These are phyloP conservation scores for Astragalus glycyphyllos DNA, from an alignment of 306 rosid genomes.

Conservation along the genomic window DNA sequence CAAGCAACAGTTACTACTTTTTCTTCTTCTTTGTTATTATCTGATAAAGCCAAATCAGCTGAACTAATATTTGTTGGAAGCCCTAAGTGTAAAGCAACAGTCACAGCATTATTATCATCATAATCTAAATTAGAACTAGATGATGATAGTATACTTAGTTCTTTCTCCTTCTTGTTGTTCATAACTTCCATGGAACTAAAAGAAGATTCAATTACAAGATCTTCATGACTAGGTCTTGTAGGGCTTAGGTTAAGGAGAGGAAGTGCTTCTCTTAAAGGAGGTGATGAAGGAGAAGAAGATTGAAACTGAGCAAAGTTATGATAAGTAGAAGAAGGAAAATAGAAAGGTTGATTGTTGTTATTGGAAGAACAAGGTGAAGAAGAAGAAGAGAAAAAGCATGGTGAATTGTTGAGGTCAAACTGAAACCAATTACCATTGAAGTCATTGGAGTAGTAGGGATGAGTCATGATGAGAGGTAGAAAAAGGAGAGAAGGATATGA, in stretches of 20 bases:
- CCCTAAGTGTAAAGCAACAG: constrained; percentile 91
- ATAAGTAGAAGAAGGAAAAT: constrained; percentile 43
- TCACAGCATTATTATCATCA: constrained; percentile 51
- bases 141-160: constrained; percentile 35
- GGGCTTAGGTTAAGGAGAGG: constrained; percentile 74
- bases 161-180: constrained; percentile 39
- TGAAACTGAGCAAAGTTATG: constrained; percentile 17
- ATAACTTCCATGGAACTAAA: constrained; percentile 44
- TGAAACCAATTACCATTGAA: constrained; percentile 60
- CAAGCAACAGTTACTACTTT: constrained; percentile 37
- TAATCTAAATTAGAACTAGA: background rate
- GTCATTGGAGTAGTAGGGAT: constrained; percentile 62
- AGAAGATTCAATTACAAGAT: constrained; percentile 46
- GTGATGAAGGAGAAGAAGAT: constrained; percentile 44
- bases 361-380: constrained; percentile 51
- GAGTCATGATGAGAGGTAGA: constrained; percentile 61
- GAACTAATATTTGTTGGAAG: constrained; percentile 59
- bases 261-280: constrained; percentile 71
- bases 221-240: constrained; percentile 42
- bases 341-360: constrained; percentile 39
- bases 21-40: constrained; percentile 46
- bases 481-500: constrained; percentile 2
- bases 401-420: constrained; percentile 48
- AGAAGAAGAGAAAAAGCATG: constrained; percentile 47
- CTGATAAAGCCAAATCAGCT: constrained; percentile 62